These are phyloP conservation scores for Saxispiralis lemnorum DNA, from an alignment of 495 filamentous ascomycete species.

Conservation along the genomic window DNA sequence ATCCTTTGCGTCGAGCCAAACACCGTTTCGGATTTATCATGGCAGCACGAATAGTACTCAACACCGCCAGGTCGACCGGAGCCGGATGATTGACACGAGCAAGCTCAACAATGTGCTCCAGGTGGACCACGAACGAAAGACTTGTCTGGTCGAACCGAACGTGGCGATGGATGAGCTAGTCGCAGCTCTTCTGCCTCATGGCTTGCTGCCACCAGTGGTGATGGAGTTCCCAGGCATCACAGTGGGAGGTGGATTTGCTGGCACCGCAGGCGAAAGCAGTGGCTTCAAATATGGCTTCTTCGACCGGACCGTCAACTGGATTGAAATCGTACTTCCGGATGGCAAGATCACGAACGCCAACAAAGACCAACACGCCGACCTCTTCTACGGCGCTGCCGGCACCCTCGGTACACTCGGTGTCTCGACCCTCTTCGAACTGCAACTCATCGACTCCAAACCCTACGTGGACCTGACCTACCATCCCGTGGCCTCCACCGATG, in stretches of 20 bases:
- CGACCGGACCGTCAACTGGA: constrained; percentile 32
- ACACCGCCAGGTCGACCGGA: constrained; percentile 18
- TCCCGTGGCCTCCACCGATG: constrained; percentile 21
- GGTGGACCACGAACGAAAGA: constrained; percentile 24
- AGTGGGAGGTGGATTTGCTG: constrained; percentile 43
- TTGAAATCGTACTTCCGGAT: constrained; percentile 44
- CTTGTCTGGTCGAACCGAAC: constrained; percentile 42
- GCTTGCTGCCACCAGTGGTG: constrained; percentile 38
- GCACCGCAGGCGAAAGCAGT: constrained; percentile 42
- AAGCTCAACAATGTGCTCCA: constrained; percentile 19
- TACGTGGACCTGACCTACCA: constrained; percentile 40
- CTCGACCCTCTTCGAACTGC: constrained; percentile 37
- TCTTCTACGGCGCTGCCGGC: constrained; percentile 39
- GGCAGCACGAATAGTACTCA: constrained; percentile 17
- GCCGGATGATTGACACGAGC: constrained; percentile 38
- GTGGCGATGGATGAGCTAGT: constrained; percentile 48
- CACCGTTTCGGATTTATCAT: constrained; percentile 17
- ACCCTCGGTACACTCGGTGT: constrained; percentile 40
- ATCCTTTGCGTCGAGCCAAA: constrained; percentile 1
- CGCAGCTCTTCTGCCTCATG: constrained; percentile 32
- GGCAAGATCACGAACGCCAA: constrained; percentile 32
- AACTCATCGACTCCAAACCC: constrained; percentile 33
- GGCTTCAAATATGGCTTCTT: constrained; percentile 44
- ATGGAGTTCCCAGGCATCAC: constrained; percentile 50
- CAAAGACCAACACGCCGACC: constrained; percentile 25